phyloP scores from a whole-genome alignment of 1,139 yeast genomes.

The Pneumocystis carinii region DNA sequence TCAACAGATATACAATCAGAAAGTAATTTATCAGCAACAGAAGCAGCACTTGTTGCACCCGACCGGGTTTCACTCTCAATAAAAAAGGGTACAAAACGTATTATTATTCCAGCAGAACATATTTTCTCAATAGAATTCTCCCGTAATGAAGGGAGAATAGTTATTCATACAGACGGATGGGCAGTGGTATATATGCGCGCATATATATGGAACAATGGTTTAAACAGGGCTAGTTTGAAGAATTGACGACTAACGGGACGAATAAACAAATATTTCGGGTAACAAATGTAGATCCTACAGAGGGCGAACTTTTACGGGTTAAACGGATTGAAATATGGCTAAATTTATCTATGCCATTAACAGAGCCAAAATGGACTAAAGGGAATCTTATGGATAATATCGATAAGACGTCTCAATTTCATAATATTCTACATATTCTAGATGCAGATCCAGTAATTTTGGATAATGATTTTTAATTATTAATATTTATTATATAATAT shows the following conservation, averaged over 20 bases:
- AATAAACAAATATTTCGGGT: slow-evolving; percentile 9
- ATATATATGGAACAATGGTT: slow-evolving; percentile 2
- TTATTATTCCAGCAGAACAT: slow-evolving; percentile 19
- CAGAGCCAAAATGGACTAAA: slow-evolving; percentile 20
- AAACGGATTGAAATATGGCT: slow-evolving; percentile 17
- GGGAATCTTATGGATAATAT: slow-evolving; percentile 18
- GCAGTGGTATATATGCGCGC: slow-evolving; percentile 11
- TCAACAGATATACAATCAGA: slow-evolving; percentile 7
- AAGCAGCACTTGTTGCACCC: slow-evolving; percentile 17
- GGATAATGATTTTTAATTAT: background rate
- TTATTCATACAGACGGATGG: slow-evolving; percentile 16
- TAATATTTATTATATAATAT: background rate
- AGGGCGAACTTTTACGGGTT: slow-evolving; percentile 14
- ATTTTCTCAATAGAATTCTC: slow-evolving; percentile 14
- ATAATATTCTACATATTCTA: slow-evolving; percentile 7
- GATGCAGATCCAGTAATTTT: slow-evolving; percentile 4
- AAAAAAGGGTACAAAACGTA: slow-evolving; percentile 16
- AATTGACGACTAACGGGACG: background rate
- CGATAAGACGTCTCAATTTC: slow-evolving; percentile 17
- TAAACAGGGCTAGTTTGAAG: slow-evolving; percentile 12
- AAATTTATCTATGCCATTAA: slow-evolving; percentile 16
- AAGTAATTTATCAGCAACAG: slow-evolving; percentile 13
- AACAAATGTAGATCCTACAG: slow-evolving; percentile 16
- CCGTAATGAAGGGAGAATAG: slow-evolving; percentile 16
- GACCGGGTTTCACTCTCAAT: slow-evolving; percentile 18